Evolutionary conservation across 129 eudicot genomes (phyloP), one percentile per base, ranked within the genome.

Genomic region (Kitagawia praeruptora): DNA sequence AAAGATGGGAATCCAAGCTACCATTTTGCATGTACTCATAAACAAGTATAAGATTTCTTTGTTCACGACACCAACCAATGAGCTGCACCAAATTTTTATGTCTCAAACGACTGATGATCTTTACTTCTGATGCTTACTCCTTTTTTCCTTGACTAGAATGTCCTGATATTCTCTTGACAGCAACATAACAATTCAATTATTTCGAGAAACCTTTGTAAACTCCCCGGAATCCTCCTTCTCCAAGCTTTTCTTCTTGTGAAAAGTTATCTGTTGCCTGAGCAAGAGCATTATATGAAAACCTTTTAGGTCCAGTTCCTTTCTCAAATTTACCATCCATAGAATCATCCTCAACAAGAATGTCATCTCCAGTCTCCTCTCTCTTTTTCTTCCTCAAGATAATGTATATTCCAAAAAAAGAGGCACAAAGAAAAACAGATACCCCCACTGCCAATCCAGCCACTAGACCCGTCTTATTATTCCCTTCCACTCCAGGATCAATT

Each of bases 161-260:
- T 42, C 77, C 81, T 3, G 84, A 83, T 27, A 88, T 71, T 82
- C 84, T 81, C 79, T 85, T 85, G 25, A 85, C 86, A 12, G 86
- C 88, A 63, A 82, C 75, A 42, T 58, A 45, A 3, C 74, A 31
- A 81, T 63, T 78, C n/a, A 76, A 67, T 71, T 80, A 83, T 31
- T 23, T 77, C 78, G 81, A 74, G 34, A 86, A 83, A 15, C 86
- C 89, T 73, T 34, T 77, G 25, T 83, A 86, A 21, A 86, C 87
- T 48, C 74, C 81, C 8, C 89, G 87, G 16, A 86, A 84, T 6
- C 86, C 87, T 23, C 90, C 90, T 77, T 89, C 87, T 39, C 89
- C 91, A 46, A 89, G 88, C 79, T 89, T 89, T n/a, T 73, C 42
- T 0, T 77, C 75, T 41, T 83, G 86, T 3, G 84, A 63, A 77